Percentiles rank a stretch among this genome's conserved stretches.
Evolutionary conservation across 805 yeast species (phyloP).

Genomic region (Pichia thaimueangensis): DNA sequence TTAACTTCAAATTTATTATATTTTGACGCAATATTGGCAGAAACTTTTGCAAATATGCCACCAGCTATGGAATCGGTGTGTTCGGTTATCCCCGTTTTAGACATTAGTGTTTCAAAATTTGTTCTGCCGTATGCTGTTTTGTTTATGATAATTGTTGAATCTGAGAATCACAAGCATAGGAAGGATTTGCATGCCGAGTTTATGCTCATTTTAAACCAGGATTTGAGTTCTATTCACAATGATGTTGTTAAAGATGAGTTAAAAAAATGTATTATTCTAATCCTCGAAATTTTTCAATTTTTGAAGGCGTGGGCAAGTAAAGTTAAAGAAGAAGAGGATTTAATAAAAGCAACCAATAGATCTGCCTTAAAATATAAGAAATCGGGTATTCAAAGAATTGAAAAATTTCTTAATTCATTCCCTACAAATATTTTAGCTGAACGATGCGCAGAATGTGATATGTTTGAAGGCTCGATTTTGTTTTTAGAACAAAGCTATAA

Average conservation of each 20-base stretch:
- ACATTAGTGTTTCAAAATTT: slow-evolving; percentile 60
- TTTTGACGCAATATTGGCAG: slow-evolving; percentile 25
- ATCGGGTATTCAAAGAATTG: slow-evolving; percentile 28
- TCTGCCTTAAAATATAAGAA: slow-evolving; percentile 2
- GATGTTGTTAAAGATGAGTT: slow-evolving; percentile 51
- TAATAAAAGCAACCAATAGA: slow-evolving; percentile 2
- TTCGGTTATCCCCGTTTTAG: slow-evolving; percentile 30
- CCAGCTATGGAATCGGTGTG: slow-evolving; percentile 1
- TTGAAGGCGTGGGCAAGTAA: slow-evolving; percentile 66
- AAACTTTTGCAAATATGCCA: slow-evolving; percentile 6
- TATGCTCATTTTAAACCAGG: slow-evolving; percentile 45
- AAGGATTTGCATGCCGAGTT: slow-evolving; percentile 54
- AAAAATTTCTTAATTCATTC: slow-evolving; percentile 44
- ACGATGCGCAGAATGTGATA: slow-evolving; percentile 74
- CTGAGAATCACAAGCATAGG: slow-evolving; percentile 32
- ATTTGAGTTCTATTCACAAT: slow-evolving; percentile 38
- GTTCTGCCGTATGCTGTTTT: slow-evolving; percentile 72
- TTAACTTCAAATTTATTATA: slow-evolving; percentile 63
- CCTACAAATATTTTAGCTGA: slow-evolving; percentile 69
- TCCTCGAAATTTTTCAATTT: slow-evolving; percentile 77
- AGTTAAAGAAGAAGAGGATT: slow-evolving; percentile 30
- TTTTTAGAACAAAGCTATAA: slow-evolving; percentile 76
- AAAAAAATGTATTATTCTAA: slow-evolving; percentile 60
- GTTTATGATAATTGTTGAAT: slow-evolving; percentile 39
- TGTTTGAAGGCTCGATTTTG: slow-evolving; percentile 81